Evolutionary conservation across 2,329 filamentous ascomycete species (phyloP).

Genomic region (Pseudogymnoascus sp.): DNA sequence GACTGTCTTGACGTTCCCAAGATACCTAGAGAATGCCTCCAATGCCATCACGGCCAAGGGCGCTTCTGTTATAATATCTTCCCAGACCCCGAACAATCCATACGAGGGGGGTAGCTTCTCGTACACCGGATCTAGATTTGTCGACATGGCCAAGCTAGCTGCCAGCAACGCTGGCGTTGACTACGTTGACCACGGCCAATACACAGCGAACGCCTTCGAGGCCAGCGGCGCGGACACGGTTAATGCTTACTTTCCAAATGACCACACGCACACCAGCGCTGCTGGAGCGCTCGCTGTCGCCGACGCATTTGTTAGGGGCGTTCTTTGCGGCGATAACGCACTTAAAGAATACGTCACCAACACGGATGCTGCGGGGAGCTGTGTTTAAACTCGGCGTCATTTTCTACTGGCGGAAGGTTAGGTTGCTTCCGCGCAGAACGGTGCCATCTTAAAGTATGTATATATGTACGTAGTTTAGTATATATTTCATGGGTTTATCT

Average conservation of each 20-base stretch:
- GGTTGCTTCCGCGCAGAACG: background rate
- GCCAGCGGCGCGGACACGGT: constrained; percentile 37
- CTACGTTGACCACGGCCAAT: constrained; percentile 19
- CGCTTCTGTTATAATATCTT: constrained; percentile 50
- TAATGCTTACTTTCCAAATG: constrained; percentile 43
- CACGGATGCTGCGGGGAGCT: background rate
- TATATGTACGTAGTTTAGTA: background rate
- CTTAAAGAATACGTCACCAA: background rate
- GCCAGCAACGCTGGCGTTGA: constrained; percentile 18
- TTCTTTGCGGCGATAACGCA: constrained; percentile 30
- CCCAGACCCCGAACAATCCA: constrained; percentile 55
- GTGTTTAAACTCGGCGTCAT: background rate
- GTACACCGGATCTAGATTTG: constrained; percentile 43
- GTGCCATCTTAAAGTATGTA: background rate
- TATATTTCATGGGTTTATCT: background rate
- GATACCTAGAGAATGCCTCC: constrained; percentile 21
- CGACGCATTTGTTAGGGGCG: constrained; percentile 40
- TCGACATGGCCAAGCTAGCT: constrained; percentile 35
- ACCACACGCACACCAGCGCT: constrained; percentile 52
- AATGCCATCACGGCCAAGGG: constrained; percentile 40
- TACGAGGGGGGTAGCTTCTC: constrained; percentile 47
- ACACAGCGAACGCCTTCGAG: constrained; percentile 17
- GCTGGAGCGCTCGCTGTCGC: constrained; percentile 44
- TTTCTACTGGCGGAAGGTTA: background rate
- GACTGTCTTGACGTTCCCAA: constrained; percentile 1